Evolutionary conservation across 805 yeast species (phyloP).

Genomic region (Saccharomycopsis schoenii): DNA sequence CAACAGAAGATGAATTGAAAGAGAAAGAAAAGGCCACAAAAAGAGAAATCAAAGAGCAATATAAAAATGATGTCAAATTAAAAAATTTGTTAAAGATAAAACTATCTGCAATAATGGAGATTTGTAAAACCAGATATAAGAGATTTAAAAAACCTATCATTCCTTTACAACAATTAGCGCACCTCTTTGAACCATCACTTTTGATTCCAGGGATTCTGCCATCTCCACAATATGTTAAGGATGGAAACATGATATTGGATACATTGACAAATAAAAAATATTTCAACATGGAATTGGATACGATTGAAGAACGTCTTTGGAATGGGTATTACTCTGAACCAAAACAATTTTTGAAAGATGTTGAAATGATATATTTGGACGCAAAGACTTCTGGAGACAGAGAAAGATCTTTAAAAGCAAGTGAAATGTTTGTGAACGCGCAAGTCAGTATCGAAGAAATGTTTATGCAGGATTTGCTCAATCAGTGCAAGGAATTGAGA

Average conservation of each 20-base stretch:
- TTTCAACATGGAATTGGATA: slow-evolving; percentile 86
- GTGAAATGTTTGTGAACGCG: slow-evolving; percentile 94
- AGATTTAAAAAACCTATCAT: slow-evolving; percentile 84
- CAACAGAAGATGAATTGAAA: slow-evolving; percentile 76
- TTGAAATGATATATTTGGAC: slow-evolving; percentile 76
- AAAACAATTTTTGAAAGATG: slow-evolving; percentile 74
- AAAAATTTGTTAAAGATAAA: slow-evolving; percentile 81
- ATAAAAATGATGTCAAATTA: slow-evolving; percentile 64
- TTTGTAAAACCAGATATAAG: slow-evolving; percentile 77
- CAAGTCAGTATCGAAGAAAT: slow-evolving; percentile 93
- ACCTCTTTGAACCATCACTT: slow-evolving; percentile 57
- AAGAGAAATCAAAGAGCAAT: slow-evolving; percentile 40
- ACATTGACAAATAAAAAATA: slow-evolving; percentile 60
- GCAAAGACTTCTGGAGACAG: slow-evolving; percentile 68
- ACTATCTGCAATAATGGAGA: slow-evolving; percentile 79
- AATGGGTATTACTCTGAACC: slow-evolving; percentile 94
- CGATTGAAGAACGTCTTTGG: slow-evolving; percentile 92
- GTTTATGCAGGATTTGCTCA: slow-evolving; percentile 56
- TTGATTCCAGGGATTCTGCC: slow-evolving; percentile 14
- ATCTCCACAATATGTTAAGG: slow-evolving; percentile 38
- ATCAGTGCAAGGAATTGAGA: slow-evolving; percentile 67
- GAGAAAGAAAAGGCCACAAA: slow-evolving; percentile 40
- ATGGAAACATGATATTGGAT: slow-evolving; percentile 74
- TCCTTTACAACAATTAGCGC: slow-evolving; percentile 64
- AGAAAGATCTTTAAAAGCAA: slow-evolving; percentile 70